A percentile compares a stretch with the other conserved stretches of the same genome.
Conservation (phyloP, 768 basidiomycete genomes). For the Mrakia blollopis region DNA sequence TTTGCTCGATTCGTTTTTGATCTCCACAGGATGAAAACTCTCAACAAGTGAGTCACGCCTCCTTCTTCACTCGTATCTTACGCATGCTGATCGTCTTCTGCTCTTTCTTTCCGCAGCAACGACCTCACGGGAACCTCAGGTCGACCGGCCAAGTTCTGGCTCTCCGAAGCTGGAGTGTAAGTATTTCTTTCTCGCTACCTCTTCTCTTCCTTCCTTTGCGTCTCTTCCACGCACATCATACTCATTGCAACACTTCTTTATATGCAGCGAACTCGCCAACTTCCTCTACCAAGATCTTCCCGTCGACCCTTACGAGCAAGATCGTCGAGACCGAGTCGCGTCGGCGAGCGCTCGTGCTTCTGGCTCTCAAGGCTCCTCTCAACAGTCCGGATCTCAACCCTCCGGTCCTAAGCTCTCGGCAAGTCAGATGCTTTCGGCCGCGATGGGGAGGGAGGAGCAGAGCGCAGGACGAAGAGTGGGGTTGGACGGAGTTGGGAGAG, state of each 20-base stretch:
- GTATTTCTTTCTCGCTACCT: neutral
- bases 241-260: neutral
- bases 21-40: slow-evolving; percentile 20
- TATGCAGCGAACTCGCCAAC: slow-evolving; percentile 13
- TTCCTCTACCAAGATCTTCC: neutral
- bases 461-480: neutral
- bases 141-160: slow-evolving; percentile 11
- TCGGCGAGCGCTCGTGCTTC: neutral
- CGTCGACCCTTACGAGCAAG: slow-evolving; percentile 21
- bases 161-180: slow-evolving; percentile 14
- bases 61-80: no score
- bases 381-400: neutral
- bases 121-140: slow-evolving; percentile 15
- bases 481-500: neutral
- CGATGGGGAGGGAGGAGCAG: neutral
- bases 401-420: neutral
- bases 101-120: neutral
- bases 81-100: neutral
- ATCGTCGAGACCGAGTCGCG: neutral
- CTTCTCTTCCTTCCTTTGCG: no score
- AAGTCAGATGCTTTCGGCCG: neutral
- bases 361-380: neutral
- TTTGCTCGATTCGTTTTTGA: neutral
- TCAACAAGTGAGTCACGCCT: neutral
- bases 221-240: neutral